Percentiles rank a stretch among this genome's conserved stretches.
These are phyloP conservation scores for Glebionis coronaria DNA, from an alignment of 129 eudicot species.

Conservation along the genomic window DNA sequence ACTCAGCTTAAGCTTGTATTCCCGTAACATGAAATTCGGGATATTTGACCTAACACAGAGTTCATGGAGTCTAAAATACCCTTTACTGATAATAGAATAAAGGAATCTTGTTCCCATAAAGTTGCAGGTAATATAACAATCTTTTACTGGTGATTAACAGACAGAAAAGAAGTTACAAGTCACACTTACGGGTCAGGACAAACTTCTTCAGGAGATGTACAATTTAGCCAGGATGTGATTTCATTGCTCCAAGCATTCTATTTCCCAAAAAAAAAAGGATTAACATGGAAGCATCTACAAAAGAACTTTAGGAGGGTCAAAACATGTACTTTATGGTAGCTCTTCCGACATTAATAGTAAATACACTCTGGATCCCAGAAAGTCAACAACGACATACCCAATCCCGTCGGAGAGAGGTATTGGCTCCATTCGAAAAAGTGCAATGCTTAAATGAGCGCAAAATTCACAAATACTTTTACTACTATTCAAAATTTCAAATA, in stretches of 20 bases:
- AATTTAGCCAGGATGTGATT: constrained; percentile 47
- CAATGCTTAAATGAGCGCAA: neutral
- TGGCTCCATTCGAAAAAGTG: too few relatives aligned
- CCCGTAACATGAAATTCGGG: neutral
- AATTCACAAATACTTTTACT: neutral
- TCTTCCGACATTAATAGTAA: neutral
- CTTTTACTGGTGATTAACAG: constrained; percentile 2
- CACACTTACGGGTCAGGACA: constrained; percentile 92
- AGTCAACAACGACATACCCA: too few relatives aligned
- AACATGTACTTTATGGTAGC: constrained; percentile 1
- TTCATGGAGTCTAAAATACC: constrained; percentile 2
- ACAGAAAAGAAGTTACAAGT: neutral
- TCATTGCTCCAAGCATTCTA: constrained; percentile 68
- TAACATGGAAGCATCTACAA: neutral
- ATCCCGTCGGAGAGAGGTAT: too few relatives aligned
- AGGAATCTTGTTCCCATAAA: neutral
- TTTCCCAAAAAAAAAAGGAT: constrained; percentile 16
- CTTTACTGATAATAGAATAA: constrained; percentile 5
- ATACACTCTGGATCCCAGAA: neutral
- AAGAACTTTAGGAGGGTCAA: neutral
- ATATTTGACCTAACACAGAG: neutral
- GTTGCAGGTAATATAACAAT: neutral
- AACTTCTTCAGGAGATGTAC: constrained; percentile 56
- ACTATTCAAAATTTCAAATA: neutral
- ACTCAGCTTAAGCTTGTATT: neutral